phyloP scores from a whole-genome alignment of 306 rosid species.

The Oemleria cerasiformis region DNA sequence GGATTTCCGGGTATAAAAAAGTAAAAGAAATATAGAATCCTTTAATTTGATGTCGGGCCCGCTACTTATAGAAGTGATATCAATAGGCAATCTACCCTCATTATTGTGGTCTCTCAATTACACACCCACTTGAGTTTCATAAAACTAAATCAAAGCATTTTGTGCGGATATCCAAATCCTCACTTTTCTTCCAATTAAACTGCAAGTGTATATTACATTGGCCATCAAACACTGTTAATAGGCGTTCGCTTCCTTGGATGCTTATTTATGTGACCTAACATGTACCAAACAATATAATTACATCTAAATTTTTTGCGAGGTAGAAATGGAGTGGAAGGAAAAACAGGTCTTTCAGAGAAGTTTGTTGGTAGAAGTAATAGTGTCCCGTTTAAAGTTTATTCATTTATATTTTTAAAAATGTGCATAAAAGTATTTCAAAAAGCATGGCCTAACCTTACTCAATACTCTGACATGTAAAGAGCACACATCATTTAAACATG shows the following conservation, averaged over 20 bases:
- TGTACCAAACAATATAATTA: neutral
- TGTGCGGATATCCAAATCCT: neutral
- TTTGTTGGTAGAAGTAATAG: neutral
- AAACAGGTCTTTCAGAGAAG: neutral
- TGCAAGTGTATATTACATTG: neutral
- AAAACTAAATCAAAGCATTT: neutral
- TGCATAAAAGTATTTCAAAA: neutral
- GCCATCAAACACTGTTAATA: neutral
- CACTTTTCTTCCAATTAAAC: neutral
- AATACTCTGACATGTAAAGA: neutral
- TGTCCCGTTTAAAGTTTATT: neutral
- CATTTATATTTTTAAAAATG: neutral
- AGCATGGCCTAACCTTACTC: neutral
- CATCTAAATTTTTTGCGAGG: neutral
- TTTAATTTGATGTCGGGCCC: neutral
- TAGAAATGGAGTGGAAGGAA: neutral
- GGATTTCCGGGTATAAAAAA: no score
- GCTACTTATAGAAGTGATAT: neutral
- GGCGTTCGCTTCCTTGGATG: neutral
- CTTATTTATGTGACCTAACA: neutral
- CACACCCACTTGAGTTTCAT: neutral
- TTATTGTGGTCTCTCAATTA: neutral
- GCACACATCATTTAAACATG: neutral
- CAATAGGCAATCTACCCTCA: neutral
- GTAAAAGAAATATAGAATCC: neutral